These are phyloP conservation scores for Harrya chromipes DNA, from an alignment of 768 basidiomycete genomes.

Conservation along the genomic window DNA sequence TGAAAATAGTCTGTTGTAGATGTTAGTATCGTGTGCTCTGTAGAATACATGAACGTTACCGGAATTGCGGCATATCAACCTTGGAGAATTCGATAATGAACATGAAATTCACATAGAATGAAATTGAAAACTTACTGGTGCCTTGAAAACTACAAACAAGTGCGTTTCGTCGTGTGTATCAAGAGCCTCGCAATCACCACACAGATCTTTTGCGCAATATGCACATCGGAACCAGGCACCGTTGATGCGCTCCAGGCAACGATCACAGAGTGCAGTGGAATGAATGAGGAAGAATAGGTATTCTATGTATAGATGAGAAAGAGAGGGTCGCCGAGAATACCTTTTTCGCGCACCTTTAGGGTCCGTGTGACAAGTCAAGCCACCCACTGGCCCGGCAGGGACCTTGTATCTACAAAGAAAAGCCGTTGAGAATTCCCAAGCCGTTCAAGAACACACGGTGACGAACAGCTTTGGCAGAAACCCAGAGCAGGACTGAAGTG, in stretches of 20 bases:
- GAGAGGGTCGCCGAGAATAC: not conserved
- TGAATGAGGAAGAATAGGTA: slow-evolving; percentile 65
- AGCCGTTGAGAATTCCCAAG: slow-evolving; percentile 8
- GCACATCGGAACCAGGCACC: slow-evolving; percentile 92
- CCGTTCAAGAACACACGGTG: not conserved
- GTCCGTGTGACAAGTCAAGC: slow-evolving; percentile 36
- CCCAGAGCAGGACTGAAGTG: slow-evolving; percentile 50
- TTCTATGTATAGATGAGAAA: slow-evolving; percentile 36
- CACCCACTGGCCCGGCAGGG: slow-evolving; percentile 55
- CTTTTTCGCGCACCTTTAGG: slow-evolving; percentile 51
- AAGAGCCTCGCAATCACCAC: slow-evolving; percentile 73
- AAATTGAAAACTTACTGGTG: slow-evolving; percentile 47
- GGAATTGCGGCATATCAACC: slow-evolving; percentile 74
- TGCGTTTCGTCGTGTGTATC: slow-evolving; percentile 84
- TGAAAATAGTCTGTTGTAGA: slow-evolving; percentile 43
- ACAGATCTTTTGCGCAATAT: slow-evolving; percentile 86
- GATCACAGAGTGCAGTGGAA: slow-evolving; percentile 74
- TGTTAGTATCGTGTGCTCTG: slow-evolving; percentile 6
- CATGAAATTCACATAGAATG: not conserved
- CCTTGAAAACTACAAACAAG: slow-evolving; percentile 86
- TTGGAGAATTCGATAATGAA: slow-evolving; percentile 25
- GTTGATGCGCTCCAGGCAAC: slow-evolving; percentile 76
- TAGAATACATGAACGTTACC: slow-evolving; percentile 39
- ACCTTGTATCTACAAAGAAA: slow-evolving; percentile 51
- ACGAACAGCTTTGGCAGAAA: slow-evolving; percentile 69